phyloP scores from a whole-genome alignment of 2,329 filamentous ascomycete genomes.

The Penicillium sp. region DNA sequence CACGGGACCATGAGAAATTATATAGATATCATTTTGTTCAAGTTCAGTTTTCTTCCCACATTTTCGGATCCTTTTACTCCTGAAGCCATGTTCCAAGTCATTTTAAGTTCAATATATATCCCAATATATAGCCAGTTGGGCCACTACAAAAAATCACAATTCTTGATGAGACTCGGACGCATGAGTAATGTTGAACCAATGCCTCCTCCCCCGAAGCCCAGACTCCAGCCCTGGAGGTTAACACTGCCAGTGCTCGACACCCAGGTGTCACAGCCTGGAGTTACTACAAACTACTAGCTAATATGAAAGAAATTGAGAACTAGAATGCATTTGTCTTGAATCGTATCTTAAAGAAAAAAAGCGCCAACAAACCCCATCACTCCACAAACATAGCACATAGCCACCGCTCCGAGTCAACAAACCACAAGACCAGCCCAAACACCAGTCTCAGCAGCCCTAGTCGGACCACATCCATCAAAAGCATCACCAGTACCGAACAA shows the following conservation, averaged over 20 bases:
- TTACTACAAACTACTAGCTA: no score
- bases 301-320: background rate
- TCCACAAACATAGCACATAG: background rate
- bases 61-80: background rate
- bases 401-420: no score
- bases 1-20: conserved; percentile 10
- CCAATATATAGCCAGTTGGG: no score
- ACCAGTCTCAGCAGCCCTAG: background rate
- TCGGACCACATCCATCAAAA: no score
- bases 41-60: background rate
- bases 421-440: background rate
- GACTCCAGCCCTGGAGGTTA: no score
- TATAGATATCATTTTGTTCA: conserved; percentile 12
- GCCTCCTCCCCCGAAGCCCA: no score
- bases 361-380: conserved; percentile 4
- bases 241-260: no score
- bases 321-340: background rate
- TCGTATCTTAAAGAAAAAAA: conserved; percentile 12
- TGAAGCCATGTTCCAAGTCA: background rate
- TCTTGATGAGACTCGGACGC: conserved; percentile 22
- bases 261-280: no score
- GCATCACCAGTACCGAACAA: no score
- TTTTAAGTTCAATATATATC: conserved; percentile 1
- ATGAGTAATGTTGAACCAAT: conserved; percentile 18
- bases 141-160: conserved; percentile 11